These are phyloP conservation scores for Boehmeria nivea DNA, from an alignment of 306 rosid species.

Conservation along the genomic window DNA sequence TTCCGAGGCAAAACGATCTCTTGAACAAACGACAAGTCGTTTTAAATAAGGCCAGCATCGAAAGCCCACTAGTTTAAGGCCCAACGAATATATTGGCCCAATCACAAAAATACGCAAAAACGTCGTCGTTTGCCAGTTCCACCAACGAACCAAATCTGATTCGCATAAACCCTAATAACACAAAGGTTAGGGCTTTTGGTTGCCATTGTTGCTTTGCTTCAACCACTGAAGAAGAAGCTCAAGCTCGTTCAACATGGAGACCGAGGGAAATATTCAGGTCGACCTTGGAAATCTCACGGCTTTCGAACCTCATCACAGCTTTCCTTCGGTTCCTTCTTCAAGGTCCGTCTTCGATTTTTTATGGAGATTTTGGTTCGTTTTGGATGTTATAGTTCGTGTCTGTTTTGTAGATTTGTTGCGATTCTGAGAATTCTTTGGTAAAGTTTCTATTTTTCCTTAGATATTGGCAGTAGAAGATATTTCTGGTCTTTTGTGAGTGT, in stretches of 20 bases:
- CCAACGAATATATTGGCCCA: too few species aligned
- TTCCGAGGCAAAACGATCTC: too few species aligned
- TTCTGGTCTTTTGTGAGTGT: too few species aligned
- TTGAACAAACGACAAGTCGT: too few species aligned
- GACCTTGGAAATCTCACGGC: constrained; percentile 80
- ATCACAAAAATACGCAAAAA: too few species aligned
- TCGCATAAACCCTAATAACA: too few species aligned
- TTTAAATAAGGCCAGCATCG: too few species aligned
- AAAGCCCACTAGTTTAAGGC: too few species aligned
- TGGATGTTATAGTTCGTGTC: too few species aligned
- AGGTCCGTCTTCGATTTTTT: constrained; percentile 22
- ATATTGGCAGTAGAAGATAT: too few species aligned
- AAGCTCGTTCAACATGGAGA: constrained; percentile 22
- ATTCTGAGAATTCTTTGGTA: not conserved
- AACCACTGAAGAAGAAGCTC: constrained; percentile 2
- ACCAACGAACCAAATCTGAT: too few species aligned
- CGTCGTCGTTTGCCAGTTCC: too few species aligned
- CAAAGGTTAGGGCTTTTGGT: not conserved
- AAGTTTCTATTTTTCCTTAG: not conserved
- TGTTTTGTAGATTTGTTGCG: not conserved
- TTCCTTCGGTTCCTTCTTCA: constrained; percentile 42
- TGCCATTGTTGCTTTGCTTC: not conserved
- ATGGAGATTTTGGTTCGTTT: not conserved
- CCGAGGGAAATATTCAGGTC: constrained; percentile 29
- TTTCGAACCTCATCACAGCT: constrained; percentile 41